These are phyloP conservation scores for Candida ortonii DNA, from an alignment of 805 yeast species.

Conservation along the genomic window DNA sequence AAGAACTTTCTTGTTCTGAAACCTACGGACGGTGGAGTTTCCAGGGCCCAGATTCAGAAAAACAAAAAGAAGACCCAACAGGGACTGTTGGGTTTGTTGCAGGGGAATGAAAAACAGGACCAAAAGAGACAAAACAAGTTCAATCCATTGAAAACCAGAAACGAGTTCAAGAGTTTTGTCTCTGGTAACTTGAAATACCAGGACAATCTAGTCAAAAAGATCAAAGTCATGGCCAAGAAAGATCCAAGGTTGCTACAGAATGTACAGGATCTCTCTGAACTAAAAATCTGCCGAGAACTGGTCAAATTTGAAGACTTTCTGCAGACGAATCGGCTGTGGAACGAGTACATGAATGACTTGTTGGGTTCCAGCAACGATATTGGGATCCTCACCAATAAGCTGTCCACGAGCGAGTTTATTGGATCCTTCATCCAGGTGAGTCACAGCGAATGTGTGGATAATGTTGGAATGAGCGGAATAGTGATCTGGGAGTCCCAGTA, in stretches of 20 bases:
- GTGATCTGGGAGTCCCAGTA: conserved; percentile 83
- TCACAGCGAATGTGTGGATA: conserved; percentile 52
- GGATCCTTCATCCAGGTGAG: conserved; percentile 67
- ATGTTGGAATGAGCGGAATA: conserved; percentile 67
- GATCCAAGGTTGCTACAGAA: conserved; percentile 22
- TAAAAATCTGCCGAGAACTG: conserved; percentile 23
- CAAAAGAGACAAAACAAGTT: conserved; percentile 26
- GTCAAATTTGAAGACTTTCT: conserved; percentile 47
- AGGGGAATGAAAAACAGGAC: conserved; percentile 1
- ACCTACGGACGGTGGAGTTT: conserved; percentile 34
- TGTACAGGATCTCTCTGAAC: conserved; percentile 21
- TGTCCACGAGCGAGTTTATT: conserved; percentile 76
- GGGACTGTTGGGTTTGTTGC: conserved; percentile 13
- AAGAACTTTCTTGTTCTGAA: conserved; percentile 43
- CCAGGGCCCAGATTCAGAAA: conserved; percentile 16
- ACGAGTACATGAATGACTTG: conserved; percentile 59
- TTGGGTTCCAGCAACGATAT: conserved; percentile 34
- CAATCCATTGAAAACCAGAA: conserved; percentile 31
- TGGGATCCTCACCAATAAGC: conserved; percentile 44
- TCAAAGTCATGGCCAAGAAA: conserved; percentile 29
- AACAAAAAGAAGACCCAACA: conserved; percentile 18
- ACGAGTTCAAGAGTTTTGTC: conserved; percentile 42
- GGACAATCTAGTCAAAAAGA: conserved; percentile 34
- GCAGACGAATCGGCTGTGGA: conserved; percentile 68
- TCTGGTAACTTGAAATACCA: conserved; percentile 38